Base-by-base conservation (phyloP, 768 basidiomycete species). In the Tylopilus plumbeoviolaceoides region DNA sequence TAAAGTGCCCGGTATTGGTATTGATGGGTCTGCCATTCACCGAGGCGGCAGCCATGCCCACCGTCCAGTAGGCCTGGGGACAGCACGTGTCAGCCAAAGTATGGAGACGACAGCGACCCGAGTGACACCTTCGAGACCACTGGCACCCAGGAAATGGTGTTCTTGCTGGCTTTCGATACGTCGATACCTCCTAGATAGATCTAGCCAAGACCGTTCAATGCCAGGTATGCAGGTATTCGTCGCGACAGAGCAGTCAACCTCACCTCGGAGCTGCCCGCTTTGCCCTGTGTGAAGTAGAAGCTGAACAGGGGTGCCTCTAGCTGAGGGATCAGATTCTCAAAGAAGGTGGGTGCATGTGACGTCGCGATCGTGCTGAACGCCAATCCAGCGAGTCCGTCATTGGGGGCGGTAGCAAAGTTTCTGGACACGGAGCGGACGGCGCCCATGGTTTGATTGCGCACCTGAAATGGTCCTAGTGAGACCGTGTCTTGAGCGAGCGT, bases 61-160 rank as follows among this genome's bases (percentile, higher is more conserved):
- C 68, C 1, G 79, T 70, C 85, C 85, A 86, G 56, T 83, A 86
- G 1, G 83, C 80, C 77, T 86, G 59, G 15, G 30, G 39, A 25
- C n/a, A n/a, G n/a, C n/a, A 44, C 2, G n/a, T 17, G 15, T 58
- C 42, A 58, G 15, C 6, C 4, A 28, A n/a, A 5, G 8, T 18
- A 27, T n/a, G 10, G 20, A 6, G 9, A 17, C 18, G 9, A 35
- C 14, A 77, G n/a, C n/a, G n/a, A n/a, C n/a, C n/a, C n/a, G n/a
- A n/a, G n/a, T n/a, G n/a, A n/a, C n/a, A n/a, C n/a, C 68, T 71
- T 65, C 21, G 68, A 74, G 38, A 58, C 48, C 7, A 78, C 71
- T 1, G 72, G 66, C 33, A 77, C 56, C 73, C 72, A 75, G 10
- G 44, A 5, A 64, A 59, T 14, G 63, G 44, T 21, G 64, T 69